phyloP scores from a whole-genome alignment of 2,329 filamentous ascomycete genomes.

The Sporothrix euskadiensis region DNA sequence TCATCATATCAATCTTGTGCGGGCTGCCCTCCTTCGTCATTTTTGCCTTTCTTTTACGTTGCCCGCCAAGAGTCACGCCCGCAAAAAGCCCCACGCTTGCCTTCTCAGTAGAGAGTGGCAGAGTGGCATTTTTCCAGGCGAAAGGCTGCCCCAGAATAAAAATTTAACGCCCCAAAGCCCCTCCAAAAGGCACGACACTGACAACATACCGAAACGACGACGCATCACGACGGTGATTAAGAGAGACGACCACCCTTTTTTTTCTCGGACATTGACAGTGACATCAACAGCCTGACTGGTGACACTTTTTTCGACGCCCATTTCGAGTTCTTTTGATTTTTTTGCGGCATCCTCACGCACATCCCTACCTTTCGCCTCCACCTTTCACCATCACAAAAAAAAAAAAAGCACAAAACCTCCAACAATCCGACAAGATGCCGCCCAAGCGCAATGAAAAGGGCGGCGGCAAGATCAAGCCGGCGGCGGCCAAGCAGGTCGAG shows the following conservation, averaged over 20 bases:
- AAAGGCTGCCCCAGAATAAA: conserved; percentile 20
- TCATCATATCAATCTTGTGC: conserved; percentile 13
- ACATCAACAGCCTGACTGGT: neutral
- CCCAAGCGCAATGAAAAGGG: conserved; percentile 65
- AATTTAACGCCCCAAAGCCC: conserved; percentile 13
- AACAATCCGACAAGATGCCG: conserved; percentile 61
- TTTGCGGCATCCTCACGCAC: neutral
- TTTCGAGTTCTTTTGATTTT: neutral
- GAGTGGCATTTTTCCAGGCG: conserved; percentile 16
- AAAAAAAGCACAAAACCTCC: neutral
- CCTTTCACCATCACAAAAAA: neutral
- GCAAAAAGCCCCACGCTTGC: conserved; percentile 26
- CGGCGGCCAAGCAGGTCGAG: conserved; percentile 66
- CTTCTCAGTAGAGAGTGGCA: neutral
- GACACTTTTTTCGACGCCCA: neutral
- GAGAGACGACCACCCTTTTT: neutral
- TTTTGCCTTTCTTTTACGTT: conserved; percentile 24
- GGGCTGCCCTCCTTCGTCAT: conserved; percentile 22
- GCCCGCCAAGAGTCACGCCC: conserved; percentile 19
- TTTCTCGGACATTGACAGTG: neutral
- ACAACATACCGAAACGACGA: conserved; percentile 10
- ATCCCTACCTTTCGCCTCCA: no score
- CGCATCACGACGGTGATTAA: neutral
- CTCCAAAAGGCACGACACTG: neutral
- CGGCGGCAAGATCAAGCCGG: conserved; percentile 55